Evolutionary conservation across 2,329 filamentous ascomycete species (phyloP).

Genomic region (Colletotrichum gigasporum): DNA sequence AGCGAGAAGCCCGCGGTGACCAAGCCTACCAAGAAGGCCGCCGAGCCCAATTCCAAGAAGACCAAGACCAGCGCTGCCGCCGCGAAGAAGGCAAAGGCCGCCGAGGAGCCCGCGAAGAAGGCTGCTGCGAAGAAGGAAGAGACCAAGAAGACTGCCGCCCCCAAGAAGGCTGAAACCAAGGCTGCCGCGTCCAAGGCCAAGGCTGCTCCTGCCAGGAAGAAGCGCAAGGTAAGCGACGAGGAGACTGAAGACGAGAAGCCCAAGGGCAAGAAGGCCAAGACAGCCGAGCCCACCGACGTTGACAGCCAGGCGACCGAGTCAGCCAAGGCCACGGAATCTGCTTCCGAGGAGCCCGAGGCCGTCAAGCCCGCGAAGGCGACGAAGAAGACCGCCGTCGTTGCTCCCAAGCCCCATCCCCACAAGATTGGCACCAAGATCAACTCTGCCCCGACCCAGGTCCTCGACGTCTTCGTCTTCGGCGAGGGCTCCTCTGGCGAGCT

Average conservation of each 20-base stretch:
- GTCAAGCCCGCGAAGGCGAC: slow-evolving; percentile 30
- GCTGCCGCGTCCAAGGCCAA: slow-evolving; percentile 16
- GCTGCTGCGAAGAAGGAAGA: slow-evolving; percentile 42
- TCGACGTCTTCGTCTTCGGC: slow-evolving; percentile 84
- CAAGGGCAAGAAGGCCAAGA: slow-evolving; percentile 34
- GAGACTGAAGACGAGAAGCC: slow-evolving; percentile 32
- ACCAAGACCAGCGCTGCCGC: slow-evolving; percentile 25
- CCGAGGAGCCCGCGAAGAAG: slow-evolving; percentile 55
- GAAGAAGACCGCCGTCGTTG: slow-evolving; percentile 28
- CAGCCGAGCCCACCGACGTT: slow-evolving; percentile 22
- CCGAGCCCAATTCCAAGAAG: slow-evolving; percentile 32
- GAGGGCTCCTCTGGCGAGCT: slow-evolving; percentile 85
- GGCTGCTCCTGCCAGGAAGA: slow-evolving; percentile 29
- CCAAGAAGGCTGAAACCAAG: slow-evolving; percentile 44
- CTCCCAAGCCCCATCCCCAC: slow-evolving; percentile 27
- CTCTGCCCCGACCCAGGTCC: slow-evolving; percentile 65
- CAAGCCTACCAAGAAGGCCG: slow-evolving; percentile 45
- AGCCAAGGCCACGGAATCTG: slow-evolving; percentile 18
- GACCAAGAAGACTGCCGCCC: slow-evolving; percentile 56
- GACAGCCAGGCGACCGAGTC: slow-evolving; percentile 31
- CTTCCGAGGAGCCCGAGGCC: slow-evolving; percentile 18
- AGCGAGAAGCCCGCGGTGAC: slow-evolving; percentile 2
- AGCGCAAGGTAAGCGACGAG: slow-evolving; percentile 31
- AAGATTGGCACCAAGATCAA: slow-evolving; percentile 54
- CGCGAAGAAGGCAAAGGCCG: slow-evolving; percentile 46